Conservation (phyloP, 768 basidiomycete species). For the Collybiopsis confluens region DNA sequence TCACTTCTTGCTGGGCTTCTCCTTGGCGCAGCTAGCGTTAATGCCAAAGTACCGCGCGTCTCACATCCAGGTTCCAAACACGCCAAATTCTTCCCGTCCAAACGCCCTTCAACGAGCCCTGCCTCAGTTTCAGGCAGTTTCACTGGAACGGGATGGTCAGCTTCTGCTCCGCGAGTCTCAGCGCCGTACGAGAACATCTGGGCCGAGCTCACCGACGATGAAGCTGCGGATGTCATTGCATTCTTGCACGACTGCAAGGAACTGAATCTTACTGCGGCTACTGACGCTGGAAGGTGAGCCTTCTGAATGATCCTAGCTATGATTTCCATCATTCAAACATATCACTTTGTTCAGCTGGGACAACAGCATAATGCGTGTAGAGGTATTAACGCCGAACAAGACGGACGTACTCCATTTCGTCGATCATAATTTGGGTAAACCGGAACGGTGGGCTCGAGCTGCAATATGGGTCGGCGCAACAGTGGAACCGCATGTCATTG, state of each 20-base stretch:
- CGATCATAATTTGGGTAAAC: conserved; percentile 9
- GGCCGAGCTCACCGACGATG: conserved; percentile 2
- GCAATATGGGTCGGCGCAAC: conserved; percentile 16
- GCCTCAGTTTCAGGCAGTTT: neutral
- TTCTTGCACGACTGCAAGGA: conserved; percentile 17
- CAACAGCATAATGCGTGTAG: conserved; percentile 17
- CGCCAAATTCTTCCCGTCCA: neutral
- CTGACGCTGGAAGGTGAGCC: conserved; percentile 12
- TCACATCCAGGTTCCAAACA: conserved; percentile 5
- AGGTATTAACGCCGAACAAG: conserved; percentile 18
- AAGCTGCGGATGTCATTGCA: conserved; percentile 13
- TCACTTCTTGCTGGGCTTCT: too few relatives aligned
- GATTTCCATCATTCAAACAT: neutral
- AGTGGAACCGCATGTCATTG: conserved; percentile 8
- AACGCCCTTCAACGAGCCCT: neutral
- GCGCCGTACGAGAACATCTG: conserved; percentile 2
- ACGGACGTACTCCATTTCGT: conserved; percentile 17
- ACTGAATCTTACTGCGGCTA: conserved; percentile 16
- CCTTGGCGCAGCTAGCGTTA: neutral
- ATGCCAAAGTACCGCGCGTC: conserved; percentile 3
- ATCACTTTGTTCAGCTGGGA: conserved; percentile 13
- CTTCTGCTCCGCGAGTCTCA: conserved; percentile 1
- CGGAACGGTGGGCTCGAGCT: conserved; percentile 14
- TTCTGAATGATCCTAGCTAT: neutral
- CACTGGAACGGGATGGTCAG: conserved; percentile 6